Conservation (phyloP, 768 basidiomycete genomes). For the Agrocybe chaxingu region DNA sequence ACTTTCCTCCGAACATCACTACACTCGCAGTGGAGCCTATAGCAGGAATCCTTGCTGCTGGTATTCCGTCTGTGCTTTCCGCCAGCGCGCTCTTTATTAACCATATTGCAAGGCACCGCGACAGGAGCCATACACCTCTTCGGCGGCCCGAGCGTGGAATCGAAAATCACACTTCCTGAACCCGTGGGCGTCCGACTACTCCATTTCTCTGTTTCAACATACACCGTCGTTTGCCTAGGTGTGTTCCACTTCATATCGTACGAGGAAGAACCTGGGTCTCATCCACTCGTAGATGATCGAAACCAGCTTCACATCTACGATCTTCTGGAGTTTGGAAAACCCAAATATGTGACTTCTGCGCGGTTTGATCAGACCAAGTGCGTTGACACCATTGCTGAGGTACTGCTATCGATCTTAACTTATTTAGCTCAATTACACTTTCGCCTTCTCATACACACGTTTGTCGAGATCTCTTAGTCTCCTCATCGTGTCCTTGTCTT, state of each 20-base stretch:
- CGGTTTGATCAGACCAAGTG: constrained; percentile 50
- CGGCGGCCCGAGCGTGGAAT: constrained; percentile 66
- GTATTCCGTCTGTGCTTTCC: constrained; percentile 27
- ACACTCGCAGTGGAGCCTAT: constrained; percentile 58
- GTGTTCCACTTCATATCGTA: constrained; percentile 9
- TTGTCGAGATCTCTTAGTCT: constrained; percentile 13
- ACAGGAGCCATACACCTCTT: constrained; percentile 62
- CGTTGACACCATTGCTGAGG: constrained; percentile 13
- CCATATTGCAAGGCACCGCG: constrained; percentile 48
- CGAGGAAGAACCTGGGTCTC: background rate
- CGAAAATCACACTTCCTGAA: constrained; percentile 43
- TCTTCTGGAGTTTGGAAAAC: constrained; percentile 46
- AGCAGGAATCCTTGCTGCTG: constrained; percentile 57
- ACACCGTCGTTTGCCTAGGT: constrained; percentile 65
- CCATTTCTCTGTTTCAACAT: constrained; percentile 53
- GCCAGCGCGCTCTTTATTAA: background rate
- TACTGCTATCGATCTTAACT: background rate
- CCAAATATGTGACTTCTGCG: constrained; percentile 47
- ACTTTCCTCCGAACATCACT: constrained; percentile 49
- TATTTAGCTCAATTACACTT: constrained; percentile 49
- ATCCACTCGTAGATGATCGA: constrained; percentile 35
- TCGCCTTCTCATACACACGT: constrained; percentile 77
- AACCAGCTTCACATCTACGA: constrained; percentile 59
- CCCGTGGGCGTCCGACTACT: constrained; percentile 53
- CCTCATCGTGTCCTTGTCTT: background rate